phyloP scores from a whole-genome alignment of 495 filamentous ascomycete species.

The Aspergillus campestris region DNA sequence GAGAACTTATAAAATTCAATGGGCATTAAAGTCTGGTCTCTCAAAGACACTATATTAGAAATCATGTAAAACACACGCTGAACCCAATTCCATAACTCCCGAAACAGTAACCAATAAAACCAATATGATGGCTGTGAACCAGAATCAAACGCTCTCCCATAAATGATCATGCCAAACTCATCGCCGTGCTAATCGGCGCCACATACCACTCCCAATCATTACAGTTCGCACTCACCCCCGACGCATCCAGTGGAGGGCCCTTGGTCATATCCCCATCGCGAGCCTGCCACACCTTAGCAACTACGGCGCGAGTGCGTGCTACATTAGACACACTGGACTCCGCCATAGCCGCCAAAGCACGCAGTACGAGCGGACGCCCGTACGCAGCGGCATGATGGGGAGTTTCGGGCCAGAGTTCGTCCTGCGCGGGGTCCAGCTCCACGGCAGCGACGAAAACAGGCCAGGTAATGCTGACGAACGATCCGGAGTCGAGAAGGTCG shows the following conservation, averaged over 20 bases:
- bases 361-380: constrained; percentile 32
- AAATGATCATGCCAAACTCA: constrained; percentile 31
- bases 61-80: too few relatives aligned
- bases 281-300: constrained; percentile 36
- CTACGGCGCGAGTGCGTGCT: constrained; percentile 32
- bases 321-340: constrained; percentile 35
- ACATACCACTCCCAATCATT: constrained; percentile 40
- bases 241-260: constrained; percentile 5
- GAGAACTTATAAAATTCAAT: too few relatives aligned
- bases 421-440: constrained; percentile 32
- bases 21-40: too few relatives aligned
- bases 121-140: too few relatives aligned
- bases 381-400: constrained; percentile 12
- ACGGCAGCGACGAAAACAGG: constrained; percentile 40
- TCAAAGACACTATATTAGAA: too few relatives aligned
- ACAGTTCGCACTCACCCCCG: constrained; percentile 3
- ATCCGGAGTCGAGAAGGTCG: constrained; percentile 24
- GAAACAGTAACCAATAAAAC: too few relatives aligned
- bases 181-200: constrained; percentile 31
- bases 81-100: too few relatives aligned
- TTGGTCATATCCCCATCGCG: constrained; percentile 32
- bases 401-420: constrained; percentile 26
- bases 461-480: constrained; percentile 29
- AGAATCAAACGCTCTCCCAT: too few relatives aligned
- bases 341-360: constrained; percentile 31